These are phyloP conservation scores for Nyssa sinensis DNA, from an alignment of 148 eudicot species.

Conservation along the genomic window DNA sequence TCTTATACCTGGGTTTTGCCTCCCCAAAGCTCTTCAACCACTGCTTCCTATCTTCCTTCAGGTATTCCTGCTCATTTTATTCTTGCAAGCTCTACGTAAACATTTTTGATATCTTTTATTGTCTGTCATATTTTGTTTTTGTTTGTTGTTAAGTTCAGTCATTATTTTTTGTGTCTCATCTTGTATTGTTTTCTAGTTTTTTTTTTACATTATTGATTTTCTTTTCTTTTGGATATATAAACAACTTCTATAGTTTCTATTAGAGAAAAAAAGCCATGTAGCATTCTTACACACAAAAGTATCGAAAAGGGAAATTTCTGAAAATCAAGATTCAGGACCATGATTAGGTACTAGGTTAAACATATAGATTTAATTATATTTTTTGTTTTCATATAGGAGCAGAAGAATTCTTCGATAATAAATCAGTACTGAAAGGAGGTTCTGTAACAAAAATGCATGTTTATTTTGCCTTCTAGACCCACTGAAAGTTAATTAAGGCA, in stretches of 20 bases:
- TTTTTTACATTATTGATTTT: too few species aligned
- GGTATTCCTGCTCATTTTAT: slow-evolving; percentile 33
- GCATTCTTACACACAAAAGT: too few species aligned
- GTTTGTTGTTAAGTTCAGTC: background rate
- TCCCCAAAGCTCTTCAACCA: slow-evolving; percentile 95
- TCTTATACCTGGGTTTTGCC: slow-evolving; percentile 91
- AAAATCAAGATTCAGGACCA: too few species aligned
- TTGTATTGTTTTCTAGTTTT: too few species aligned
- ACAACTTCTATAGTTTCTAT: too few species aligned
- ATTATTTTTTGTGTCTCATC: background rate
- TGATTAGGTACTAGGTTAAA: background rate
- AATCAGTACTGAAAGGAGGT: background rate
- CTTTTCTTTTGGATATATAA: too few species aligned
- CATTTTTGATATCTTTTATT: background rate
- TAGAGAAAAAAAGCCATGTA: too few species aligned
- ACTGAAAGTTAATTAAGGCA: background rate
- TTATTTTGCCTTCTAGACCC: background rate
- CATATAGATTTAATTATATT: too few species aligned
- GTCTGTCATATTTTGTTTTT: slow-evolving; percentile 4
- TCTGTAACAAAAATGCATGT: background rate
- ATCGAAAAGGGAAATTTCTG: too few species aligned
- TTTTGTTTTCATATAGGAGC: background rate
- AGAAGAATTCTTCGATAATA: background rate
- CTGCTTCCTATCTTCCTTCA: slow-evolving; percentile 93
- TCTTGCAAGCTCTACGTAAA: background rate